Percentiles rank a stretch among this genome's conserved stretches.
Evolutionary conservation across 306 rosid genomes (phyloP).

Genomic region (Sicyos baderoa): DNA sequence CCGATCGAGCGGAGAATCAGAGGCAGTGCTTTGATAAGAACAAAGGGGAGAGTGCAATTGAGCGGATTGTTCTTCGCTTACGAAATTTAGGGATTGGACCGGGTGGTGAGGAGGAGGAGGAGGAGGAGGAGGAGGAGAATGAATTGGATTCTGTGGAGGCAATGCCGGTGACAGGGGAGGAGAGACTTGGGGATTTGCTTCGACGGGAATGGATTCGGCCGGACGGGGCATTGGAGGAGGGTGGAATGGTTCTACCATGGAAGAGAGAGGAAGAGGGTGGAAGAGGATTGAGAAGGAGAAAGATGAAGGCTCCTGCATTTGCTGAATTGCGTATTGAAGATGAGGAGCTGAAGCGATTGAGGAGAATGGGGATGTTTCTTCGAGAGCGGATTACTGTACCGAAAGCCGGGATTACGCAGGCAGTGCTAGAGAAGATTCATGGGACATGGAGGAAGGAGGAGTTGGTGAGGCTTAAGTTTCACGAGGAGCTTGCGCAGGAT

Average conservation of each 20-base stretch:
- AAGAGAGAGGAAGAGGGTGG: slow-evolving; percentile 37
- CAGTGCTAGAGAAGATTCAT: slow-evolving; percentile 72
- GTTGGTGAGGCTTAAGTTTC: slow-evolving; percentile 81
- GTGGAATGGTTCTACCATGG: no score
- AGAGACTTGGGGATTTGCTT: slow-evolving; percentile 39
- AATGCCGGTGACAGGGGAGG: slow-evolving; percentile 51
- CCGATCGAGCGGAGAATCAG: slow-evolving; percentile 24
- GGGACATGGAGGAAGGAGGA: slow-evolving; percentile 68
- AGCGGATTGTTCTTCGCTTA: slow-evolving; percentile 61
- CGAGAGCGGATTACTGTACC: slow-evolving; percentile 67
- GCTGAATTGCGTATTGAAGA: slow-evolving; percentile 86
- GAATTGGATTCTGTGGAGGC: no score
- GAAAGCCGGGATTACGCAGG: slow-evolving; percentile 68
- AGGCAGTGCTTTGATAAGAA: slow-evolving; percentile 27
- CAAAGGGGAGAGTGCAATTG: slow-evolving; percentile 55
- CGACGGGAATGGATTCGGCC: no score
- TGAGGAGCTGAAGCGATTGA: slow-evolving; percentile 60
- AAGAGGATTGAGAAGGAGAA: slow-evolving; percentile 36
- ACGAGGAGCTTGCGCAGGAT: slow-evolving; percentile 68
- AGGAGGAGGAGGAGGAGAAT: no score
- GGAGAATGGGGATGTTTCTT: slow-evolving; percentile 49
- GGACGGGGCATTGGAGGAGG: slow-evolving; percentile 20
- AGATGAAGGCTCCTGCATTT: slow-evolving; percentile 44
- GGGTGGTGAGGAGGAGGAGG: slow-evolving; percentile 33
- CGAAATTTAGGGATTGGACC: slow-evolving; percentile 51